Percentiles rank a stretch among this genome's conserved stretches.
phyloP scores from a whole-genome alignment of 306 rosid genomes.

The Inga oerstediana region DNA sequence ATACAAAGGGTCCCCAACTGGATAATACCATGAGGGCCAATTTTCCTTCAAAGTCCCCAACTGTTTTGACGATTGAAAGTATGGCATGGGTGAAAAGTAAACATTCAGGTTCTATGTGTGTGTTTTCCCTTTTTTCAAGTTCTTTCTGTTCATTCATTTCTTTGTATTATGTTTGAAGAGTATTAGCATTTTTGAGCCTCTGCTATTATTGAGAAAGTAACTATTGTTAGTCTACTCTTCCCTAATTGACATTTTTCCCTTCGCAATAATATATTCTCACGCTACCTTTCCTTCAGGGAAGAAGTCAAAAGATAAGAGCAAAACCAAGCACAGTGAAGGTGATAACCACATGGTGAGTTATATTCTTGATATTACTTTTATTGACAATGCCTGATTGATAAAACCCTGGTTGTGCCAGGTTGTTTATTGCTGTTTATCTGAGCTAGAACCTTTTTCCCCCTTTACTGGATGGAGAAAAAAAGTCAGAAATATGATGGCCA shows the following conservation, averaged over 20 bases:
- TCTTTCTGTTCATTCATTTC: neutral
- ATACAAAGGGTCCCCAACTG: neutral
- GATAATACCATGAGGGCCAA: neutral
- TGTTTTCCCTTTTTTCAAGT: neutral
- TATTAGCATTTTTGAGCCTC: neutral
- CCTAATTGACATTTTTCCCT: neutral
- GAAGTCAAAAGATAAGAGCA: conserved; percentile 72
- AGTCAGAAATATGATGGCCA: neutral
- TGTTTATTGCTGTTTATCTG: conserved; percentile 13
- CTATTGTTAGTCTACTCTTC: conserved; percentile 12
- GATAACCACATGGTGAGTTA: conserved; percentile 55
- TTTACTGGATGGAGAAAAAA: neutral
- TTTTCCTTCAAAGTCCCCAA: conserved; percentile 7
- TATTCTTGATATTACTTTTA: conserved; percentile 22
- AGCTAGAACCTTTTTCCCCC: conserved; percentile 11
- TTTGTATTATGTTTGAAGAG: conserved; percentile 1
- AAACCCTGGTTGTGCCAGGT: conserved; percentile 9
- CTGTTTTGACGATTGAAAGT: neutral
- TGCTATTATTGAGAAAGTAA: neutral
- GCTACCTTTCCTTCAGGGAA: conserved; percentile 55
- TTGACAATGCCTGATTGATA: conserved; percentile 15
- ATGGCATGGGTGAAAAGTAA: neutral
- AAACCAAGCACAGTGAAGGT: conserved; percentile 53
- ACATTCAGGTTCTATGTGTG: neutral
- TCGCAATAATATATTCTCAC: conserved; percentile 16